Evolutionary conservation across 2,329 filamentous ascomycete genomes (phyloP), one percentile per base, ranked within the genome.

Genomic region (Xylariaceae sp.): DNA sequence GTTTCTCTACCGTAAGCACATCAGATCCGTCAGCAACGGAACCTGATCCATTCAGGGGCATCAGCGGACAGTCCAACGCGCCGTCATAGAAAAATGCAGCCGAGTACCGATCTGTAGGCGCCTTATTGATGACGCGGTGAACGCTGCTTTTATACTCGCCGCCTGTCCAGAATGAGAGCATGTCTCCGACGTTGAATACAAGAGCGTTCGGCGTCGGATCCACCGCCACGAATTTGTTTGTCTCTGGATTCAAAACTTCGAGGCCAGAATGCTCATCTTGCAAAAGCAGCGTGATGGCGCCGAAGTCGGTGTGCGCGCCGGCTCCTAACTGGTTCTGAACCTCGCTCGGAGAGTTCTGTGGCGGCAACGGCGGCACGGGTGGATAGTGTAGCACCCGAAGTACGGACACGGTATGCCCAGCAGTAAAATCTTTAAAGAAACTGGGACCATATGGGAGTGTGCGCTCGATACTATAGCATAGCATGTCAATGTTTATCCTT

Each of bases 21-120:
- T 49, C 58, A 1, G 64, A 65, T 7, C 57, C 65, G 14, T 54
- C 65, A 14, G 55, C 47, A 5, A 65, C 66, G 50, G 56, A 58
- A 48, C 67, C 69, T n/a, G n/a, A n/a, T 14, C 68, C 69, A 46
- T 73, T 71, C 16, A 73, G 62, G 1, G 72, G 71, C 2, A 57
- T 46, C 40, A 74, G 63, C 58, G 9, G 9, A 26, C 23, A 4
- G 23, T 26, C 4, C 4, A 26, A 26, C 4, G 9, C 23, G 23
- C 63, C 64, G 45, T 65, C 59, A 29, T 66, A 64, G 56, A 66
- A 67, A 43, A 66, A 67, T 0, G 63, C 58, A 19, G 61, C 57
- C 16, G 60, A 65, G 56, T 67, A 67, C 16, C 64, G 50, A 42
- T 62, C 55, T 2, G 40, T 26, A 12, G 52, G 51, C 44, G 57